Evolutionary conservation across 2,329 filamentous ascomycete species (phyloP), one percentile per base, ranked within the genome.

Genomic region (Lasiodiplodia hormozganensis): DNA sequence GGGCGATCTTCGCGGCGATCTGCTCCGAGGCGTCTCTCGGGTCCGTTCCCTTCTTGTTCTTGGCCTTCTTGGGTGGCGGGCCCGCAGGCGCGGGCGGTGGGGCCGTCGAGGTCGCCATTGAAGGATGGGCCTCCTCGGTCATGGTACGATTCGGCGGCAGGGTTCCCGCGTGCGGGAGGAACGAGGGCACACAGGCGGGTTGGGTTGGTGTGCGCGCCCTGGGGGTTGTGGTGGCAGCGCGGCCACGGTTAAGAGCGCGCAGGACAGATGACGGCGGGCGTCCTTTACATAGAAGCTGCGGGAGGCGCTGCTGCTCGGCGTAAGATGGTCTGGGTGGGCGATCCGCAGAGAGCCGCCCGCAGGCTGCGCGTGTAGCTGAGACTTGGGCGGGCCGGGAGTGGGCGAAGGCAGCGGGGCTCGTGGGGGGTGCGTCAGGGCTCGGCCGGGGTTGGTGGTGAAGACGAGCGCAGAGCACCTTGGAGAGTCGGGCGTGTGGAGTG

Each of bases 11-110:
- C 70, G 94, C 93, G 71, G 94, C 91, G 64, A 99, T 88, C 72
- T 97, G 87, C 81, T 97, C 96, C 70, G 93, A 93, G 57, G 94
- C 94, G 81, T 98, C 96, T 74, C 89, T 92, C 23, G 93, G 92
- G 78, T 97, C 94, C 72, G 92, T 83, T 58, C 58, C 65, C 82
- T 96, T 97, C 83, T 96, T 97, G 73, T 86, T 88, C 83, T 96
- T 97, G 68, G 85, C 88, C 82, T 96, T 96, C 83, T 94, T 96
- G 68, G 84, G 82, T 68, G 87, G 82, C 60, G 82, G 80, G 31
- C 68, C 68, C 11, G 62, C 68, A 11, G 68, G 68, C 14, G 60
- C 40, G 53, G 60, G 68, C 36, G 67, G 67, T 40, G 67, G 58
- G 16, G 60, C 60, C 43, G 60, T 64, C 21, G 66, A 57, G 10